Percentiles rank a stretch among this genome's conserved stretches.
Conservation (phyloP, 192 early-diverging fungal species). For the Piromyces sp. region DNA sequence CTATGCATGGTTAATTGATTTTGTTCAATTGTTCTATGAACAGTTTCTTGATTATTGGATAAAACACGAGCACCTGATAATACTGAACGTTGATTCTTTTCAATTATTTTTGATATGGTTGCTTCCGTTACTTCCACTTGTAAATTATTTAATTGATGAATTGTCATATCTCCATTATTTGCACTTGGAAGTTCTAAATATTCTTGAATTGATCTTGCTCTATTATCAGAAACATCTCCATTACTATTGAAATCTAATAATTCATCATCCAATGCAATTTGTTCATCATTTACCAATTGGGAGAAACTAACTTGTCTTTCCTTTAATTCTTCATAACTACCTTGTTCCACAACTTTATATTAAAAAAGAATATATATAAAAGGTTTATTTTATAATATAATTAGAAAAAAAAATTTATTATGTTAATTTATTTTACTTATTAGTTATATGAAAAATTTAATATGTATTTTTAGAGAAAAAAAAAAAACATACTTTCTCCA, state of each 20-base stretch:
- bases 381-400: too few species aligned
- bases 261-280: background rate
- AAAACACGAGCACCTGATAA: background rate
- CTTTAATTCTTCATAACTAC: background rate
- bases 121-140: background rate
- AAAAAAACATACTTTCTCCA: background rate
- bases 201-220: background rate
- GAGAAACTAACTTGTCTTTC: background rate
- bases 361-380: too few species aligned
- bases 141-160: background rate
- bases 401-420: too few species aligned
- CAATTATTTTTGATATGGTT: background rate
- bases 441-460: too few species aligned
- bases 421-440: too few species aligned
- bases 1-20: background rate
- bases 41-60: background rate
- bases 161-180: background rate
- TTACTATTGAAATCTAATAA: background rate
- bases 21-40: background rate
- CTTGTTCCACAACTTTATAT: background rate
- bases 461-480: background rate
- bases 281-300: background rate
- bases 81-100: background rate
- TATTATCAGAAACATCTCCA: background rate
- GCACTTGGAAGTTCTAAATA: background rate